These are phyloP conservation scores for Phaffia rhodozyma DNA, from an alignment of 1,284 basidiomycete species.

Conservation along the genomic window DNA sequence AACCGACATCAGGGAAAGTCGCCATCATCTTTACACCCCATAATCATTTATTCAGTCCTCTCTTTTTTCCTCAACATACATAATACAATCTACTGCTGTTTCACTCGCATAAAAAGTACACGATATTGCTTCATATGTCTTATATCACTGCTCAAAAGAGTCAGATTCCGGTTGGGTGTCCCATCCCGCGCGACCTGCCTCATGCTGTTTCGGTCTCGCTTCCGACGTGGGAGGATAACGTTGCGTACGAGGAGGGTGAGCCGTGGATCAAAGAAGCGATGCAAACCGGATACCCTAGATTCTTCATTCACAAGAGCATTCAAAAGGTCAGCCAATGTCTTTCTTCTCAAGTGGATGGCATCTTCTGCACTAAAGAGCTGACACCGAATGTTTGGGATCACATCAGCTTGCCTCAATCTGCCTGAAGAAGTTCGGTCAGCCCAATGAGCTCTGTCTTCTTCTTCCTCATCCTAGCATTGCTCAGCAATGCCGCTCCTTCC, in stretches of 20 bases:
- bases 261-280: conserved; percentile 67
- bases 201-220: conserved; percentile 97
- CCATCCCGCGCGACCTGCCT: conserved; percentile 39
- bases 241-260: conserved; percentile 90
- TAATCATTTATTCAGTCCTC: too few species aligned
- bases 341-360: neutral
- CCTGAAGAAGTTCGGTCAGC: conserved; percentile 59
- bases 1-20: too few species aligned
- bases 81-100: too few species aligned
- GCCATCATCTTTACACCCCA: too few species aligned
- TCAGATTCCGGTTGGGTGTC: conserved; percentile 32
- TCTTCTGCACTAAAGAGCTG: neutral
- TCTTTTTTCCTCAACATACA: too few species aligned
- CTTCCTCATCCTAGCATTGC: conserved; percentile 63
- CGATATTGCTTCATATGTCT: conserved; percentile 1
- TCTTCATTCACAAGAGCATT: conserved; percentile 84
- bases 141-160: conserved; percentile 12
- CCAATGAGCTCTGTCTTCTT: conserved; percentile 62
- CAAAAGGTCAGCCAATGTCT: conserved; percentile 52
- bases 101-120: neutral
- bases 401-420: conserved; percentile 62
- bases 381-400: neutral
- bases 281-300: conserved; percentile 92
- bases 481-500: conserved; percentile 60
- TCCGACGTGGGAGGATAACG: conserved; percentile 84